Percentiles rank a stretch among this genome's conserved stretches.
These are phyloP conservation scores for Arabidopsis hybrid DNA, from an alignment of 441 rosid genomes.

Conservation along the genomic window DNA sequence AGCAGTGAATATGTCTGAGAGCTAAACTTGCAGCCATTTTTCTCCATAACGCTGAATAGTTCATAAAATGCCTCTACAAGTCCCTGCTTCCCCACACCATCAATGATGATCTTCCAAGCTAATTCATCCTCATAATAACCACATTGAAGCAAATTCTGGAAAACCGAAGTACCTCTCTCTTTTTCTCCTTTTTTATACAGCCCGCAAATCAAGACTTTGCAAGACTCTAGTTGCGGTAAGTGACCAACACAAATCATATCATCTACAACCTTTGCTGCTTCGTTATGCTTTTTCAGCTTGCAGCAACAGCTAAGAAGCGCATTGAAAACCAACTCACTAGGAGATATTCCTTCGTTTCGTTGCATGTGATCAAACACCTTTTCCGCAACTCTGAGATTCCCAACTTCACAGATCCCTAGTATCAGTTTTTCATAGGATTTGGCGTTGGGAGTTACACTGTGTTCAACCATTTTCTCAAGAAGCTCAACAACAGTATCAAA, in stretches of 20 bases:
- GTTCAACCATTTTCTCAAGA: slow-evolving; percentile 61
- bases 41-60: slow-evolving; percentile 67
- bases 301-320: slow-evolving; percentile 72
- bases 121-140: slow-evolving; percentile 75
- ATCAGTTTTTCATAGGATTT: slow-evolving; percentile 65
- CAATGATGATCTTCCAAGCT: slow-evolving; percentile 81
- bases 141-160: slow-evolving; percentile 56
- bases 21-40: slow-evolving; percentile 60
- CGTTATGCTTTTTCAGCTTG: slow-evolving; percentile 50
- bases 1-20: slow-evolving; percentile 67
- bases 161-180: slow-evolving; percentile 61
- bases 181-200: slow-evolving; percentile 57
- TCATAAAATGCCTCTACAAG: slow-evolving; percentile 60
- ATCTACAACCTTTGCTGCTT: slow-evolving; percentile 59
- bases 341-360: slow-evolving; percentile 54
- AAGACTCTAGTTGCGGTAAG: slow-evolving; percentile 71
- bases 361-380: slow-evolving; percentile 60
- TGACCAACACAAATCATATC: slow-evolving; percentile 64
- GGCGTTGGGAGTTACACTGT: slow-evolving; percentile 62
- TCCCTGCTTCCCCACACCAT: slow-evolving; percentile 74
- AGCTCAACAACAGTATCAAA: slow-evolving; percentile 61
- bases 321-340: slow-evolving; percentile 59
- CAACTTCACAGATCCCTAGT: slow-evolving; percentile 64
- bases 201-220: slow-evolving; percentile 63
- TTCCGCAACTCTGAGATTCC: slow-evolving; percentile 56